Conservation (phyloP, 495 filamentous ascomycete species). For the Neurospora cerealis region DNA sequence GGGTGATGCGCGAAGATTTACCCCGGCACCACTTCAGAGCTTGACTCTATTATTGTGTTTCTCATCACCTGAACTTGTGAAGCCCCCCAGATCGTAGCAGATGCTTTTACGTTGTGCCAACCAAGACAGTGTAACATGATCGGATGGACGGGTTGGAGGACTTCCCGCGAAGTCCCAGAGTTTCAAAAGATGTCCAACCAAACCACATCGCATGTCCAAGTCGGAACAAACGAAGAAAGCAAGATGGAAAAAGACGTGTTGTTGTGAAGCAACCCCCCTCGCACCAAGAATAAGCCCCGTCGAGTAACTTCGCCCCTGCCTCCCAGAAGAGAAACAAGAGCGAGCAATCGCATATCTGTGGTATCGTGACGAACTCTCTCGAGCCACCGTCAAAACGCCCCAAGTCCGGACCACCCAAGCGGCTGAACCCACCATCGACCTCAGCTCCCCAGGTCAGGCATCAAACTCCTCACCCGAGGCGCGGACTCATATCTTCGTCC, state of each 20-base stretch:
- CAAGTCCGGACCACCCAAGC: constrained; percentile 28
- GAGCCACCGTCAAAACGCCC: constrained; percentile 29
- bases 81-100: constrained; percentile 25
- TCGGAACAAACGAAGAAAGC: constrained; percentile 14
- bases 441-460: constrained; percentile 20
- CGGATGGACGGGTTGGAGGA: constrained; percentile 15
- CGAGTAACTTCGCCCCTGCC: constrained; percentile 71
- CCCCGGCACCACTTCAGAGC: constrained; percentile 74
- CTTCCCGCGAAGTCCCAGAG: constrained; percentile 41
- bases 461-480: constrained; percentile 25
- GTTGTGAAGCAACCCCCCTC: constrained; percentile 54
- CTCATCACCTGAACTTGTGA: constrained; percentile 83
- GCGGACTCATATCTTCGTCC: constrained; percentile 87
- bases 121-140: constrained; percentile 21
- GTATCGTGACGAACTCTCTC: constrained; percentile 73
- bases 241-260: constrained; percentile 13
- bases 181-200: constrained; percentile 10
- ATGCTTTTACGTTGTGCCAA: not conserved
- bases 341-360: constrained; percentile 99
- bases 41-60: constrained; percentile 95
- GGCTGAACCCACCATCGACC: constrained; percentile 27
- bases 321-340: constrained; percentile 11
- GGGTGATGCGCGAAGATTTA: constrained; percentile 19
- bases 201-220: constrained; percentile 14
- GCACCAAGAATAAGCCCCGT: constrained; percentile 99